phyloP scores from a whole-genome alignment of 768 basidiomycete species.

The Suillus plorans region DNA sequence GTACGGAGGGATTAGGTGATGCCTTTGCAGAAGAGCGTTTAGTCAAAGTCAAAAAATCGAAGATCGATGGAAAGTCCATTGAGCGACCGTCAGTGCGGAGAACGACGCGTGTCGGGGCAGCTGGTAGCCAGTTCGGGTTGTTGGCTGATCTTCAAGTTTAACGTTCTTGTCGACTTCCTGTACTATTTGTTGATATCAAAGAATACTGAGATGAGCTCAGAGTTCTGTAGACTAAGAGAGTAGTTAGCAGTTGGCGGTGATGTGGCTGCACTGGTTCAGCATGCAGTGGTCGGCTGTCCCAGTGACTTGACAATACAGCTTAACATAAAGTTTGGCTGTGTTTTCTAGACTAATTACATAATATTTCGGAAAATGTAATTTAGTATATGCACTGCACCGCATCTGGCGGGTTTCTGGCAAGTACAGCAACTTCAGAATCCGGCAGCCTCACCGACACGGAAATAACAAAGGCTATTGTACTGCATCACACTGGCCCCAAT shows the following conservation, averaged over 20 bases:
- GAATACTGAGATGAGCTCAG: neutral
- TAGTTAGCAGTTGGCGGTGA: neutral
- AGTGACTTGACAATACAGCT: too few species aligned
- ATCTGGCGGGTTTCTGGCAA: too few species aligned
- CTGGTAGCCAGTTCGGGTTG: constrained; percentile 40
- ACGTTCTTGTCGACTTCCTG: constrained; percentile 6
- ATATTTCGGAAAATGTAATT: too few species aligned
- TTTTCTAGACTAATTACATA: too few species aligned
- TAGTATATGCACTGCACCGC: too few species aligned
- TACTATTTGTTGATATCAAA: neutral
- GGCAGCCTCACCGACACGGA: too few species aligned
- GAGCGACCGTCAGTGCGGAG: constrained; percentile 14
- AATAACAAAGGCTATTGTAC: neutral
- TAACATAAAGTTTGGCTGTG: too few species aligned
- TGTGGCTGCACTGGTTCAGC: too few species aligned
- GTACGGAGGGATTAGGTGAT: constrained; percentile 44
- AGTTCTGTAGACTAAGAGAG: neutral
- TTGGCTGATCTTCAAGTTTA: constrained; percentile 40
- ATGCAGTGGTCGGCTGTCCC: too few species aligned
- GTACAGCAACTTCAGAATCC: too few species aligned
- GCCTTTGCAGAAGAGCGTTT: constrained; percentile 47
- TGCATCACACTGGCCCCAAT: neutral
- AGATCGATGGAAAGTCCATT: constrained; percentile 10
- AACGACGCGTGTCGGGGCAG: constrained; percentile 24
- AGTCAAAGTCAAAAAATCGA: constrained; percentile 44